Evolutionary conservation across 225 moss, liverwort and hornwort species (phyloP), one percentile per base, ranked within the genome.

Genomic region (Neckera pumila): DNA sequence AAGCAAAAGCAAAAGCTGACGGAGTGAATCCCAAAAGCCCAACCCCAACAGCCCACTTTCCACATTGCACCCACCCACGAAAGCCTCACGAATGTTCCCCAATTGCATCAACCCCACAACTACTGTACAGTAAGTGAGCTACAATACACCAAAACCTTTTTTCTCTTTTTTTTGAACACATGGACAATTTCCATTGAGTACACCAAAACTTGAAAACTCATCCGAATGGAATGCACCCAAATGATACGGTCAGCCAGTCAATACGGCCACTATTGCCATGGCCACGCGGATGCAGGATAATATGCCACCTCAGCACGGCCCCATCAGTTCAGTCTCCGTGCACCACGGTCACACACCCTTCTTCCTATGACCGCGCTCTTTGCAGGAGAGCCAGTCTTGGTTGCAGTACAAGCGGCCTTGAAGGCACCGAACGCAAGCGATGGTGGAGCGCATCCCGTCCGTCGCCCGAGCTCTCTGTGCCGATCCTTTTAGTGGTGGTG

Each of bases 241-340:
- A 49, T 70, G 69, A 61, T 82, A 79, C 79, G 83, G 66, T 70
- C 79, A 62, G 51, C 11, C 71, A 49, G 87, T 86, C 66, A 47
- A 73, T 15, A 26, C 30, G 22, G 20, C 3, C 40, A 54, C 84
- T 66, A 21, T 83, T 69, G 22, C 40, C 54, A 4, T 2, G 7
- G 85, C 85, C 92, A 92, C 90, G 90, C 89, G 92, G 92, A 78
- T 7, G 82, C 53, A 87, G n/a, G 78, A 85, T 60, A 61, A 89
- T 82, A 82, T 56, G 71, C 87, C 92, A 92, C 92, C 45, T 90
- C 82, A 82, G 71, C 85, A 17, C 4, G 22, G 15, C 23, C 79
- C 9, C 38, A 30, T 16, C 67, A 12, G 57, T 16, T 51, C 10
- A 2, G 31, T 47, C 86, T 77, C 65, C 82, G 47, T 9, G 62